phyloP scores from a whole-genome alignment of 805 yeast species.

The Starmerella tilneyi region DNA sequence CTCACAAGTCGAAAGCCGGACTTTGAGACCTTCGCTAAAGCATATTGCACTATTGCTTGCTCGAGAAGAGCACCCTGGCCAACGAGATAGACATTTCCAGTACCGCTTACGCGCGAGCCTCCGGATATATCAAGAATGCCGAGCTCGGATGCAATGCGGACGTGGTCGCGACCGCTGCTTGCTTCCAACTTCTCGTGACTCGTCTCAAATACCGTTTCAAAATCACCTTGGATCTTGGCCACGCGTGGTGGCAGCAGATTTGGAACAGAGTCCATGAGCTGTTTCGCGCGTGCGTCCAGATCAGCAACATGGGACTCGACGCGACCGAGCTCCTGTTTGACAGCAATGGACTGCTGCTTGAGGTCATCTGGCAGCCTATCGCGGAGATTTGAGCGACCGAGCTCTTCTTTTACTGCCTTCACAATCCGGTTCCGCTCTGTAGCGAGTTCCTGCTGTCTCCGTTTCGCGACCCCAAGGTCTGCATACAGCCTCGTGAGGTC shows the following conservation, averaged over 20 bases:
- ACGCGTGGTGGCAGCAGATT: constrained; percentile 27
- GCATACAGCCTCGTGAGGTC: constrained; percentile 26
- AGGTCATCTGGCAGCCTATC: constrained; percentile 22
- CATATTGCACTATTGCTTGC: constrained; percentile 77
- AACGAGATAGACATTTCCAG: constrained; percentile 56
- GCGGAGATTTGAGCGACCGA: constrained; percentile 14
- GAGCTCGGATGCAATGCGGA: constrained; percentile 55
- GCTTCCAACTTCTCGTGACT: neutral
- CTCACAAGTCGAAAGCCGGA: constrained; percentile 58
- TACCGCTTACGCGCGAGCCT: constrained; percentile 68
- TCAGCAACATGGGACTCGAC: constrained; percentile 22
- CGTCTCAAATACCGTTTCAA: constrained; percentile 18
- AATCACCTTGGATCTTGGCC: constrained; percentile 19
- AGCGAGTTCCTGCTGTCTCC: constrained; percentile 18
- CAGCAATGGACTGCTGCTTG: constrained; percentile 3
- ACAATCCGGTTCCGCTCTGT: constrained; percentile 21
- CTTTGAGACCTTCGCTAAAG: constrained; percentile 53
- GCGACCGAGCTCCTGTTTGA: constrained; percentile 4
- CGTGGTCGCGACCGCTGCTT: constrained; percentile 43
- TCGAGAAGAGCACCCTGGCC: constrained; percentile 84
- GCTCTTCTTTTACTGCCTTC: constrained; percentile 12
- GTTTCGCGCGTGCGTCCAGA: constrained; percentile 16
- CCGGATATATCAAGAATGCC: constrained; percentile 57
- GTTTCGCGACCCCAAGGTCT: constrained; percentile 18
- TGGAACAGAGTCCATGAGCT: constrained; percentile 29